Percentiles rank a stretch among this genome's conserved stretches.
phyloP scores from a whole-genome alignment of 2,329 filamentous ascomycete species.

The Daldinia sp. region DNA sequence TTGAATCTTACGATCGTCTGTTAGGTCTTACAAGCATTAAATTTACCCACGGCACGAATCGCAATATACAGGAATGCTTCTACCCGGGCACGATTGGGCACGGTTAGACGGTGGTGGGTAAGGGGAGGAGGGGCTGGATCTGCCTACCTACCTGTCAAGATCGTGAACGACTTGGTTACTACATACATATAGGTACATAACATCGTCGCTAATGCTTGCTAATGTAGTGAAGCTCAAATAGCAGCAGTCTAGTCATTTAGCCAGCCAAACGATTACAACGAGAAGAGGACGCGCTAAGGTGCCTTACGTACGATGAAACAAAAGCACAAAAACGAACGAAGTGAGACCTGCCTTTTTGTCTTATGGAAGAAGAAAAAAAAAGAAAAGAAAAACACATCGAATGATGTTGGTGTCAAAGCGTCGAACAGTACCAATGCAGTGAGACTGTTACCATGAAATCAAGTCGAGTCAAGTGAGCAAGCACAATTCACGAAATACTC shows the following conservation, averaged over 20 bases:
- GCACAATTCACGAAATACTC: background rate
- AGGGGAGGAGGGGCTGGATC: background rate
- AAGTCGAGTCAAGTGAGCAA: background rate
- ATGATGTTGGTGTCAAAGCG: constrained; percentile 16
- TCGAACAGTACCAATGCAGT: constrained; percentile 38
- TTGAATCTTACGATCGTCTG: background rate
- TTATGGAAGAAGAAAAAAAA: background rate
- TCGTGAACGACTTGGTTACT: background rate
- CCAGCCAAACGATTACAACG: background rate
- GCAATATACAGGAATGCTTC: background rate
- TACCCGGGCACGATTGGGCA: background rate
- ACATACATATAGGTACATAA: background rate
- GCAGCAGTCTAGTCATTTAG: background rate
- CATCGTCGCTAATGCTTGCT: background rate
- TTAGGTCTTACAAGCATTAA: background rate
- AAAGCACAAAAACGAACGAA: constrained; percentile 5
- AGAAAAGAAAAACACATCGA: constrained; percentile 4
- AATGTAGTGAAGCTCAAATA: background rate
- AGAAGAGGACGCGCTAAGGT: background rate
- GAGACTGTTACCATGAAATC: constrained; percentile 19
- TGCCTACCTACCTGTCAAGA: background rate
- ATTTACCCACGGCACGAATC: too few species aligned
- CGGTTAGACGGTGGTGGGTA: background rate
- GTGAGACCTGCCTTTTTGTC: constrained; percentile 22
- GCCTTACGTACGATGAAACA: constrained; percentile 12